These are phyloP conservation scores for Annulohypoxylon nitens DNA, from an alignment of 495 filamentous ascomycete genomes.

Conservation along the genomic window DNA sequence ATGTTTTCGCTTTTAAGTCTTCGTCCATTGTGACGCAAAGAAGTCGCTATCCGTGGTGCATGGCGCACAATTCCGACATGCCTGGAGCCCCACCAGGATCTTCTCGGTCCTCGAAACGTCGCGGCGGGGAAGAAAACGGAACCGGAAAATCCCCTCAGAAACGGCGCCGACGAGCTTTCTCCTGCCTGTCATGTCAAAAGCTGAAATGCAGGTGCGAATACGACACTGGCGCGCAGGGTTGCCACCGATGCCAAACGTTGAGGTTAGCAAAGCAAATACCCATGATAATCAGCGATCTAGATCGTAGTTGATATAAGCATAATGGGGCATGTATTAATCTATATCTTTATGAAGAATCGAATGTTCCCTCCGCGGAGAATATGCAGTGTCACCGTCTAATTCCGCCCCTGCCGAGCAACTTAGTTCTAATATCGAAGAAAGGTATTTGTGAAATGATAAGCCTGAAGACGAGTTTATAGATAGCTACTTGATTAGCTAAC, in stretches of 20 bases:
- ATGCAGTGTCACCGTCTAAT: conserved; percentile 16
- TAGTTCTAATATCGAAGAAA: conserved; percentile 43
- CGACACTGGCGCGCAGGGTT: conserved; percentile 45
- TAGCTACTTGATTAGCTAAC: conserved; percentile 12
- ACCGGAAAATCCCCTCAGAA: conserved; percentile 29
- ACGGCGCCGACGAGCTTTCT: conserved; percentile 49
- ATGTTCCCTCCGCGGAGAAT: conserved; percentile 48
- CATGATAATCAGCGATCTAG: neutral
- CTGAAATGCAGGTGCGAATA: conserved; percentile 52
- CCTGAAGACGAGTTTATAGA: neutral
- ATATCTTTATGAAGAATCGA: conserved; percentile 41
- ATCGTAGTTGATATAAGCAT: neutral
- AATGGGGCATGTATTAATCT: conserved; percentile 10
- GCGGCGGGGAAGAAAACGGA: conserved; percentile 19
- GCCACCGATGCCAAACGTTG: conserved; percentile 50
- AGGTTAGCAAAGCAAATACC: conserved; percentile 34
- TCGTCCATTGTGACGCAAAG: neutral
- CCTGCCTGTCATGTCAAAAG: conserved; percentile 49
- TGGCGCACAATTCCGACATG: neutral
- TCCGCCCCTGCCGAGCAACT: conserved; percentile 12
- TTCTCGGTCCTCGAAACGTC: conserved; percentile 24
- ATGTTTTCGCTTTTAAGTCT: neutral
- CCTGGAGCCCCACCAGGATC: neutral
- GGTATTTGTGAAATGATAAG: conserved; percentile 31
- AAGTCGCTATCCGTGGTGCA: neutral